Evolutionary conservation across 2,329 filamentous ascomycete species (phyloP).

Genomic region (Thielaviopsis euricoi): DNA sequence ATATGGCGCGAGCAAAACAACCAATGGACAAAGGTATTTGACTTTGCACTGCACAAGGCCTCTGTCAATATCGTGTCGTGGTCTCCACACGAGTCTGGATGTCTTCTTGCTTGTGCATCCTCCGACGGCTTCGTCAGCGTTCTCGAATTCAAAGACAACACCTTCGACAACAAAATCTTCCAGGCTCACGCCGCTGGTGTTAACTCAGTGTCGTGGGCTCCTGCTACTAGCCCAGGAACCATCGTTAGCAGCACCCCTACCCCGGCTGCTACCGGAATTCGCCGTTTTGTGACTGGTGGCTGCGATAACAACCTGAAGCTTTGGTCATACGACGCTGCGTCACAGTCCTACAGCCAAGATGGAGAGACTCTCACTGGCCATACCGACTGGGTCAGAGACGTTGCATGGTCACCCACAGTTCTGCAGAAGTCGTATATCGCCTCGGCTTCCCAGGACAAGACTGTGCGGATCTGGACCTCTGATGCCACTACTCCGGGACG

Average conservation of each 20-base stretch:
- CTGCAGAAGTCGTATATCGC: constrained; percentile 95
- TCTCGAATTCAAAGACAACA: constrained; percentile 92
- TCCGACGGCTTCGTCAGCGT: constrained; percentile 88
- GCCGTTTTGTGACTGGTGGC: constrained; percentile 85
- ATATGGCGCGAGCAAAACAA: constrained; percentile 86
- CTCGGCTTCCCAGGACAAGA: constrained; percentile 89
- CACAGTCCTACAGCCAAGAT: constrained; percentile 45
- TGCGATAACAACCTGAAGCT: constrained; percentile 89
- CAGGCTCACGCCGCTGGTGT: constrained; percentile 85
- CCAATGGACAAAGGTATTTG: constrained; percentile 75
- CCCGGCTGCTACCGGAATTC: constrained; percentile 43
- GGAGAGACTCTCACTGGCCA: constrained; percentile 58
- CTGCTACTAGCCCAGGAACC: constrained; percentile 66
- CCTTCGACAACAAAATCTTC: constrained; percentile 79
- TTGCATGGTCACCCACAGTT: constrained; percentile 91
- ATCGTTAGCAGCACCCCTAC: constrained; percentile 57
- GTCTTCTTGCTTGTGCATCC: constrained; percentile 83
- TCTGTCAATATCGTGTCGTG: constrained; percentile 94
- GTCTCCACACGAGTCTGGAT: constrained; percentile 93
- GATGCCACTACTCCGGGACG: constrained; percentile 43
- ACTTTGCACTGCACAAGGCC: constrained; percentile 84
- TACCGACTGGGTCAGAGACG: constrained; percentile 92
- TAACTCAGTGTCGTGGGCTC: constrained; percentile 92
- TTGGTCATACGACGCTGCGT: constrained; percentile 62
- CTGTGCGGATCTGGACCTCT: constrained; percentile 89